Evolutionary conservation across 2,329 filamentous ascomycete species (phyloP), one percentile per base, ranked within the genome.

Genomic region (Penicillium sp.): DNA sequence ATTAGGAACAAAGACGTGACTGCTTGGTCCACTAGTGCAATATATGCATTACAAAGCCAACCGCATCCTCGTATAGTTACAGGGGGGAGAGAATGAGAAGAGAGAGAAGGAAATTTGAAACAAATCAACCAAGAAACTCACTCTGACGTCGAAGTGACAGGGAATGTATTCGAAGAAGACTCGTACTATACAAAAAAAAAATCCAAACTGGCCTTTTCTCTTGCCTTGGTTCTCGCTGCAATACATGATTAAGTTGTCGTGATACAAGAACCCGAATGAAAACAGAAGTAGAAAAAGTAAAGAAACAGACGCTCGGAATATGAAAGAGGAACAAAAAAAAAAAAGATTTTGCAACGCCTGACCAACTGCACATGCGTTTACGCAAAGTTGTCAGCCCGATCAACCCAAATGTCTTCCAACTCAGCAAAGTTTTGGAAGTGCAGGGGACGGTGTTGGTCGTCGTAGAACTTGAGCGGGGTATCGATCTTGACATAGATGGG

Each of bases 371-470:
- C 62, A 38, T 34, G 39, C 11, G 32, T 34, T 80, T 83, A 97
- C 65, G 91, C 93, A 78, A 99, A 96, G 72, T 92, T 93, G 78
- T 99, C 93, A 60, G 85, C 85, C 67, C 91, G 82, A 74, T 99
- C 94, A 43, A 97, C 92, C 85, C 92, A 96, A 39, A 96, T 89
- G 74, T 99, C 93, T 77, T 99, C 94, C 71, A 99, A 76, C 79
- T 99, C 93, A 1, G 92, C 91, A 76, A 99, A 99, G 74, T 91
- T 96, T 72, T 93, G 88, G 83, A 99, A 99, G 77, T 99, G 94
- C 52, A 97, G 79, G 14, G 93, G 92, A 26, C 94, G 85, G 75
- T 99, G 95, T 66, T 91, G 82, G 66, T 92, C 91, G 70, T 89
- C 92, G 76, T 99, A 99, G 77, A 96, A 97, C 8, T 89, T 81